Base-by-base conservation (phyloP, 495 filamentous ascomycete species). In the Podospora pseudopauciseta region DNA sequence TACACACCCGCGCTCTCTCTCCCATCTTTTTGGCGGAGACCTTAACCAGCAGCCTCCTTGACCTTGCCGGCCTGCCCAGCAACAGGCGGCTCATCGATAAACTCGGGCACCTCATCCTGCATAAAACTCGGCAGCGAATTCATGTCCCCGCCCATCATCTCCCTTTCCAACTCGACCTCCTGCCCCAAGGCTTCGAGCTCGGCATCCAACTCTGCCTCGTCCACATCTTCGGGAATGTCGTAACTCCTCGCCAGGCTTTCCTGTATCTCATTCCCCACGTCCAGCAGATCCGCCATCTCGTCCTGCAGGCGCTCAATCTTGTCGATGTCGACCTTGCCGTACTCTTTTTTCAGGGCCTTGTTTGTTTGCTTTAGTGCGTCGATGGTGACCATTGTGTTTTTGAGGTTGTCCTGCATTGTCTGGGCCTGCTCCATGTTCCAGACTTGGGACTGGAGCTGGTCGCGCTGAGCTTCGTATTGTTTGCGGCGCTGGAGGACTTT, bases 341-440 rank as follows among this genome's bases (percentile, higher is more conserved):
- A 98, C 82, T 99, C 96, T 78, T 96, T 94, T 73, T 87, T 87
- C 66, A 99, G 83, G 65, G 91, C 89, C 82, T 97, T 97, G 73
- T 96, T 97, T 28, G 96, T 97, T 1, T 87, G 90, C 83, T 97
- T 95, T 87, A 98, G 93, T 20, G 93, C 96, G 77, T 98, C 95
- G 18, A 98, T 93, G 0, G 95, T 98, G 23, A 93, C 95, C 94
- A 98, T 97, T 64, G 96, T 94, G 78, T 98, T 97, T 76, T 97
- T 96, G 44, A 99, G 88, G 73, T 99, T 98, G 79, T 98, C 95
- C 81, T 95, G 93, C 96, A 99, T 98, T 85, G 96, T 97, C 78
- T 92, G 91, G 5, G 95, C 95, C 77, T 98, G 95, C 79, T 98
- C 94, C 94, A 99, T 97, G 82, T 98, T 99, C 95, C 95, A 98